Percentiles rank a stretch among this genome's conserved stretches.
phyloP scores from a whole-genome alignment of 2,329 filamentous ascomycete species.

The Pseudopyrenochaeta lycopersici region DNA sequence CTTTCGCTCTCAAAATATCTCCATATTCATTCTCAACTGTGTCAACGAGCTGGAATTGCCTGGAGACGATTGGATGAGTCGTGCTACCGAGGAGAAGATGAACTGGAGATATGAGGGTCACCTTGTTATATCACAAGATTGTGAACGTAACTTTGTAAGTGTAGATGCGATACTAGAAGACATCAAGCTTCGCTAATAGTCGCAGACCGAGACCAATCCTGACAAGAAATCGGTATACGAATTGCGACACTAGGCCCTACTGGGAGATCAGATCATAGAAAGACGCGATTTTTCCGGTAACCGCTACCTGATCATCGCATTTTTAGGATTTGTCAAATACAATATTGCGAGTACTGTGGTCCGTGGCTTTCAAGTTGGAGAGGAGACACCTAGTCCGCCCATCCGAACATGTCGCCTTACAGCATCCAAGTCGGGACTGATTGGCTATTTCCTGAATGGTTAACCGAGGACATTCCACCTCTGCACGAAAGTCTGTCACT shows the following conservation, averaged over 20 bases:
- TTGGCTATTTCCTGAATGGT: no score
- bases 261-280: no score
- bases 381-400: no score
- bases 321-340: no score
- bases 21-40: constrained; percentile 22
- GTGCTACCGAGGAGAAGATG: background rate
- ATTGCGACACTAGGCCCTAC: background rate
- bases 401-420: no score
- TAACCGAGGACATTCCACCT: no score
- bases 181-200: background rate
- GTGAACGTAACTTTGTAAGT: constrained; percentile 26
- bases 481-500: no score
- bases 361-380: no score
- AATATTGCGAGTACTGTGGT: no score
- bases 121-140: constrained; percentile 6
- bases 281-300: no score
- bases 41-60: constrained; percentile 25
- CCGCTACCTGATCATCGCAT: no score
- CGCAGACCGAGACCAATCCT: constrained; percentile 10
- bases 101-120: constrained; percentile 20
- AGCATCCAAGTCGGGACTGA: no score
- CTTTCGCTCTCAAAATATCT: constrained; percentile 19
- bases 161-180: background rate
- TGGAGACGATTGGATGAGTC: background rate
- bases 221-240: constrained; percentile 10